phyloP scores from a whole-genome alignment of 306 rosid species.

The Corylus heterophylla region DNA sequence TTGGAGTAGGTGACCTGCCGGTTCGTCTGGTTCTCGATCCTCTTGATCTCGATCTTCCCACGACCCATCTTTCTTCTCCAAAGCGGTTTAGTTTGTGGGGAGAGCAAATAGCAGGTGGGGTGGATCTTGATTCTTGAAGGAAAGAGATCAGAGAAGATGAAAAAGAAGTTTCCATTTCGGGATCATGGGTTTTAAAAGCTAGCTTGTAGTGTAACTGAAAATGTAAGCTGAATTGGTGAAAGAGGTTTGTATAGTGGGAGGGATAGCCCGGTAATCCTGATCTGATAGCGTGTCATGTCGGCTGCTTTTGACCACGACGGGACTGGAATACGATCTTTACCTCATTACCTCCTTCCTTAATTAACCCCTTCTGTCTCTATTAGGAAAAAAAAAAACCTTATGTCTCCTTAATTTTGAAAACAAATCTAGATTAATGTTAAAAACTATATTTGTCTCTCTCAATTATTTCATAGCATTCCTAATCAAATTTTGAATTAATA shows the following conservation, averaged over 20 bases:
- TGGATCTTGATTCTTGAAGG: not conserved
- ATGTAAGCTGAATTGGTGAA: slow-evolving; percentile 32
- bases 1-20: slow-evolving; percentile 91
- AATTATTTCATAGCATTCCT: too few species aligned
- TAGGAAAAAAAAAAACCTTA: too few species aligned
- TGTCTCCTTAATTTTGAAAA: too few species aligned
- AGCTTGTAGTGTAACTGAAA: slow-evolving; percentile 60
- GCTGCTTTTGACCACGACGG: slow-evolving; percentile 21
- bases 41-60: slow-evolving; percentile 80
- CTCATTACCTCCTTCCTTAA: too few species aligned
- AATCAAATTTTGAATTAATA: too few species aligned
- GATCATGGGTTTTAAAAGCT: slow-evolving; percentile 47
- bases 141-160: slow-evolving; percentile 18
- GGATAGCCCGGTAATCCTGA: slow-evolving; percentile 19
- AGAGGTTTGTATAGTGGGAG: not conserved
- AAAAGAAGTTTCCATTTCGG: slow-evolving; percentile 46
- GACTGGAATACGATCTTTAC: not conserved
- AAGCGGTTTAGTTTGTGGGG: not conserved
- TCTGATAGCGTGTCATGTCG: slow-evolving; percentile 23
- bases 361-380: too few species aligned
- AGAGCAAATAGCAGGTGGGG: too few species aligned
- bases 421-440: too few species aligned
- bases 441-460: too few species aligned
- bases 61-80: slow-evolving; percentile 53
- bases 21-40: slow-evolving; percentile 78